These are phyloP conservation scores for Manihot esculenta DNA, from an alignment of 441 rosid genomes.

Conservation along the genomic window DNA sequence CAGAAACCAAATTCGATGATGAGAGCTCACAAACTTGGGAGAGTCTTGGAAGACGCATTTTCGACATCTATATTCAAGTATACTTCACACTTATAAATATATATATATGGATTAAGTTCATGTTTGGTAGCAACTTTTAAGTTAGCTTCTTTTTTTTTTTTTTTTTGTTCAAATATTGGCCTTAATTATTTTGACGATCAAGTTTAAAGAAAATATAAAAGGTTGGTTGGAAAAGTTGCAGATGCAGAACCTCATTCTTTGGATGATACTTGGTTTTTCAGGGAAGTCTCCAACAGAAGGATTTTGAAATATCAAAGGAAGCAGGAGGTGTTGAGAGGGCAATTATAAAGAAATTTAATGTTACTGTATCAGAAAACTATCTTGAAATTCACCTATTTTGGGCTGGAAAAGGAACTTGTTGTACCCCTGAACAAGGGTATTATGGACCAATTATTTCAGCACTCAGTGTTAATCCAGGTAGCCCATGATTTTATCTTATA, in stretches of 20 bases:
- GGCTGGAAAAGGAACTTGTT: constrained; percentile 77
- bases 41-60: constrained; percentile 51
- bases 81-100: no score
- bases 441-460: constrained; percentile 74
- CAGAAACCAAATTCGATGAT: constrained; percentile 42
- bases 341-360: constrained; percentile 35
- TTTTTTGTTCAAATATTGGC: no score
- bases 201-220: no score
- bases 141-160: no score
- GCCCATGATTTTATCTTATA: background rate
- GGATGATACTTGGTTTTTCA: constrained; percentile 9
- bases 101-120: no score
- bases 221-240: background rate
- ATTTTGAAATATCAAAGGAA: constrained; percentile 43
- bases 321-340: constrained; percentile 41
- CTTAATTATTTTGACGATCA: no score
- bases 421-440: constrained; percentile 46
- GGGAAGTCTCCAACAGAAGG: constrained; percentile 33
- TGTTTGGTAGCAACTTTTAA: no score
- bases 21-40: constrained; percentile 33
- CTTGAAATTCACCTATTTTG: constrained; percentile 62
- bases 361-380: constrained; percentile 45
- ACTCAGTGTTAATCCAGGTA: constrained; percentile 38
- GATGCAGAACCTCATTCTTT: background rate
- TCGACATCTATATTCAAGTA: constrained; percentile 53